Base-by-base conservation (phyloP, 1,284 basidiomycete genomes). In the Naganishia liquefaciens region DNA sequence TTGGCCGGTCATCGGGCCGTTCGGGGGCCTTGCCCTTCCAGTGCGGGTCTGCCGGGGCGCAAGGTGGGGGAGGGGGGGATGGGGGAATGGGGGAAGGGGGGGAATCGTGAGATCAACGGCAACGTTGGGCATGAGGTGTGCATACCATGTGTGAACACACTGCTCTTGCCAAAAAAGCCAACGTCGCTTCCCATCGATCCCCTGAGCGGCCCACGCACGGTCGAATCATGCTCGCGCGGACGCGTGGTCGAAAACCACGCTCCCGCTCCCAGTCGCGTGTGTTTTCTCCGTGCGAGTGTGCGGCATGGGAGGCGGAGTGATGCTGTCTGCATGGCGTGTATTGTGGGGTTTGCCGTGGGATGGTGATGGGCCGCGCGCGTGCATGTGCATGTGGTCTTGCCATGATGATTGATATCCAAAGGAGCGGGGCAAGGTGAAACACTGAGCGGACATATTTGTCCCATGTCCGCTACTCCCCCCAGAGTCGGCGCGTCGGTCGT, bases 1-100 rank as follows among this genome's bases (percentile, higher is more conserved):
- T 49, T 3, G 57, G 57, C 19, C 57, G 57, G 30, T 60, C 57
- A 13, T 60, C 57, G 33, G 37, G 23, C 17, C 57, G 46, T 39
- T 60, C 57, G 1, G 46, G 57, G n/a, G 57, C 46, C 25, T 60
- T 60, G 17, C 57, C 57, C 27, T 60, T 60, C 57, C 57, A 60
- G 46, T 46, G 49, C 13, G 57, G 40, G 57, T 27, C 28, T 51
- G 5, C 10, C 27, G 9, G 49, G n/a, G n/a, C n/a, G n/a, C n/a
- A 30, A 3, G 25, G 28, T n/a, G 28, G 13, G 7, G 15, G 49
- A 15, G 0, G 19, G 10, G 25, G 25, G 13, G 28, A 51, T 13
- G 6, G 2, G 28, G 17, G 7, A 5, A 19, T 15, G 49, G 9
- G 17, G 49, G 49, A 15, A 49, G 19, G 27, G 28, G 33, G 13